phyloP scores from a whole-genome alignment of 2,329 filamentous ascomycete genomes.

The Sphaerulina populicola region DNA sequence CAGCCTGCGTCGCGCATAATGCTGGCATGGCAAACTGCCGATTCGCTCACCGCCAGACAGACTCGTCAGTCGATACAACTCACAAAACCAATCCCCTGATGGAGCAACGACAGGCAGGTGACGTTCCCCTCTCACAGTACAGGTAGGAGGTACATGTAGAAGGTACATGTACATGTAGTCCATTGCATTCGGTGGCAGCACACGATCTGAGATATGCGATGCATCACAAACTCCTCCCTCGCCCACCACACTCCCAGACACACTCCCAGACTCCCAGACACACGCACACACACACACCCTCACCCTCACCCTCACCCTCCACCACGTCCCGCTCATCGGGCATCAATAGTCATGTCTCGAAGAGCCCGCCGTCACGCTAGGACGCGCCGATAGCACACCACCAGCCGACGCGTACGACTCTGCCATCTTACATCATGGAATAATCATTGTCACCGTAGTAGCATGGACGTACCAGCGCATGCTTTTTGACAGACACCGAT shows the following conservation, averaged over 20 bases:
- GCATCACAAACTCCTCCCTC: conserved; percentile 15
- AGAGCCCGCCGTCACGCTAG: conserved; percentile 13
- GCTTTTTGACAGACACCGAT: conserved; percentile 25
- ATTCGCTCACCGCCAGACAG: conserved; percentile 4
- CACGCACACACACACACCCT: no score
- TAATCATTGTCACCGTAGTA: conserved; percentile 19
- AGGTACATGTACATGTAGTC: no score
- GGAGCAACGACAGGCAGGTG: neutral
- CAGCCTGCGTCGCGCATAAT: conserved; percentile 7
- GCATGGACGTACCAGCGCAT: conserved; percentile 18
- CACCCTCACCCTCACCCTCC: no score
- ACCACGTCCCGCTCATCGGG: neutral
- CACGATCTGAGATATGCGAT: conserved; percentile 12
- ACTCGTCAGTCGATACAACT: no score
- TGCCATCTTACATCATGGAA: conserved; percentile 12
- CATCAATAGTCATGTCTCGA: neutral
- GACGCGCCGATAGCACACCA: conserved; percentile 15
- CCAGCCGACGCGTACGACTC: conserved; percentile 12
- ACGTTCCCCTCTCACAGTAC: neutral
- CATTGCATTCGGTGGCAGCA: conserved; percentile 17
- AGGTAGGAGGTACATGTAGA: no score
- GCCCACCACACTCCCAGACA: neutral
- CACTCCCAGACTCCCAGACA: neutral
- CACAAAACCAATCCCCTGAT: no score
- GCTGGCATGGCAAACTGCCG: conserved; percentile 7